A percentile compares a stretch with the other conserved stretches of the same genome.
Conservation (phyloP, 2,329 filamentous ascomycete genomes). For the Cercospora sp. region DNA sequence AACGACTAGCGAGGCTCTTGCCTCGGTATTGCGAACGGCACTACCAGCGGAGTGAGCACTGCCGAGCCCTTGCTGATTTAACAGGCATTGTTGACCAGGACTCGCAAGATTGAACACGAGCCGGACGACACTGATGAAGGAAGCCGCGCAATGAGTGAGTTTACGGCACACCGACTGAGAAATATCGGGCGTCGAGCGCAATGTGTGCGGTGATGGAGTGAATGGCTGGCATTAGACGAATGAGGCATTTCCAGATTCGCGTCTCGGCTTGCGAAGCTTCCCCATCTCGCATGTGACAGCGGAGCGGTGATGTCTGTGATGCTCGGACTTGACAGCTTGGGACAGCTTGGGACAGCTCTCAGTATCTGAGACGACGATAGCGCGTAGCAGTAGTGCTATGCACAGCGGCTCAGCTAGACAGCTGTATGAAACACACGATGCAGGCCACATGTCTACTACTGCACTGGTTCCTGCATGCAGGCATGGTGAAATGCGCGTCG, state of each 20-base stretch:
- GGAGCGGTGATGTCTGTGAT: background rate
- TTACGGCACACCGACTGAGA: background rate
- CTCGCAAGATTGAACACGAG: background rate
- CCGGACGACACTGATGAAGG: background rate
- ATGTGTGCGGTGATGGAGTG: background rate
- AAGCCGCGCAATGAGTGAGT: background rate
- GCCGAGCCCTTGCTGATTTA: background rate
- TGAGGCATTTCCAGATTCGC: background rate
- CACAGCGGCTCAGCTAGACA: background rate
- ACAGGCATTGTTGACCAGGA: background rate
- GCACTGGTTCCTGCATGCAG: background rate
- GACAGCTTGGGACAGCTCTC: background rate
- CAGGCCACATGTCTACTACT: background rate
- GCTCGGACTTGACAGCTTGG: background rate
- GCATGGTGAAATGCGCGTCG: background rate
- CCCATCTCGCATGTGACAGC: background rate
- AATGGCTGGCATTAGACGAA: background rate
- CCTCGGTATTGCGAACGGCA: slow-evolving; percentile 21
- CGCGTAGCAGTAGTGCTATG: background rate
- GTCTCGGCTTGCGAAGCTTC: background rate
- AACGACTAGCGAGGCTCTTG: background rate
- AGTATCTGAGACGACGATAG: background rate
- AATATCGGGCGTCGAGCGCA: background rate
- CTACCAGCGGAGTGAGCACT: slow-evolving; percentile 17
- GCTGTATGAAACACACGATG: background rate